Percentiles rank a stretch among this genome's conserved stretches.
Conservation (phyloP, 169 alveolate genomes). For the Plasmodium vivax region DNA sequence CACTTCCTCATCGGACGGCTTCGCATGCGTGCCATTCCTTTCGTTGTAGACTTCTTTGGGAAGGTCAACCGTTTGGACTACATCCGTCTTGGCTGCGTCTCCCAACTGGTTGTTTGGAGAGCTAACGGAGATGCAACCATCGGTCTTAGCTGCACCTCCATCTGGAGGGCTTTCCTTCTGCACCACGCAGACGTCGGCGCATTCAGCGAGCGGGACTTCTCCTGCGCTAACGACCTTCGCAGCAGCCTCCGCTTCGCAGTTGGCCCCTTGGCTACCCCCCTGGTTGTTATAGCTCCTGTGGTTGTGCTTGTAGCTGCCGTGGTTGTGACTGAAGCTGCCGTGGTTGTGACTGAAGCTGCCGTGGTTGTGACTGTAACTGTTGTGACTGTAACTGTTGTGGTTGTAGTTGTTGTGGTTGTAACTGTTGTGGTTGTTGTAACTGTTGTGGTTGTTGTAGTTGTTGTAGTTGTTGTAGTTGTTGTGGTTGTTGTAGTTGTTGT, state of each 20-base stretch:
- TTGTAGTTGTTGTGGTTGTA: too few species aligned
- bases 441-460: background rate
- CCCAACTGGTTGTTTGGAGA: background rate
- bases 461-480: background rate
- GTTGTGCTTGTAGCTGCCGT: background rate
- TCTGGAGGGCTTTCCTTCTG: background rate
- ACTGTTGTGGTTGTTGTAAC: background rate
- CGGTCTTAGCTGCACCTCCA: background rate
- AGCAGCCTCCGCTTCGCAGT: background rate
- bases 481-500: background rate
- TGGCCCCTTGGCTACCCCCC: background rate
- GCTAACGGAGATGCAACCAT: background rate
- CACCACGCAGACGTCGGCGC: background rate
- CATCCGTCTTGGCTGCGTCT: background rate
- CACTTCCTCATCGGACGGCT: background rate
- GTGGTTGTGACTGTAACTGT: background rate
- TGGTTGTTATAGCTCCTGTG: background rate
- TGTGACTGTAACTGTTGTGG: background rate
- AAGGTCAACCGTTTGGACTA: background rate
- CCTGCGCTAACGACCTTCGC: background rate
- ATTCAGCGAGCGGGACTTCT: background rate
- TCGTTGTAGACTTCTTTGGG: background rate
- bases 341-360: too few species aligned
- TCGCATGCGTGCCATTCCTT: background rate
- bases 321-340: background rate